Base-by-base conservation (phyloP, 2,329 filamentous ascomycete genomes). In the Aspergillus carbonarius region DNA sequence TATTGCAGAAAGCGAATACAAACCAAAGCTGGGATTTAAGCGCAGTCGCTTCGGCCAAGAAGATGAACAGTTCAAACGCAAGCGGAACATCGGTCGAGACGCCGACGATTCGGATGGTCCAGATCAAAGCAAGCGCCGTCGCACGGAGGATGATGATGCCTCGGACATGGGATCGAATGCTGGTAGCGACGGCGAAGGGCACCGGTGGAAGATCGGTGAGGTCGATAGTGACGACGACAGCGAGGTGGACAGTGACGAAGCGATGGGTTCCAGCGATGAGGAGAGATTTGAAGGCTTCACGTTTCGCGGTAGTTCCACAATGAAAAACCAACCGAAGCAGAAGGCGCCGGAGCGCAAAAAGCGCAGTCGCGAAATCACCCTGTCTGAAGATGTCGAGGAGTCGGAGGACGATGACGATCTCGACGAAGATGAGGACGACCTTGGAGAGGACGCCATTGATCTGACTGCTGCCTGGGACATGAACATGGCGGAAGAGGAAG, bases 241-340 rank as follows among this genome's bases (percentile, higher is more conserved):
- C 55, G 86, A 89, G 61, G 78, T 91, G 57, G 87, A 90, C 70
- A 88, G 85, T 64, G 88, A 90, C 71, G 91, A 96, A 68, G 93
- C 93, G 2, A 92, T 96, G 80, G 91, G 92, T 3, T 88, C 91
- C 64, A 95, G 91, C 68, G 93, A 96, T 69, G 88, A 95, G 69
- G 93, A 96, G 71, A 84, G 83, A 62, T 96, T 96, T 64, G 86
- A 92, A 63, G 90, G 87, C 10, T 96, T 88, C 68, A 85, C 83
- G 4, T 90, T 90, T 68, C 80, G 85, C 34, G 87, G 86, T 32
- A 85, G 82, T 64, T 81, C 81, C n/a, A 72, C 72, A 32, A 72
- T 63, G 53, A 73, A 74, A 32, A 67, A 70, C 46, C 77, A 75
- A 63, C 67, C 69, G 60, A 78, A 73, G 52, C 66, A 70, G 59